Conservation (phyloP, 495 filamentous ascomycete genomes). For the Neurospora sp. region DNA sequence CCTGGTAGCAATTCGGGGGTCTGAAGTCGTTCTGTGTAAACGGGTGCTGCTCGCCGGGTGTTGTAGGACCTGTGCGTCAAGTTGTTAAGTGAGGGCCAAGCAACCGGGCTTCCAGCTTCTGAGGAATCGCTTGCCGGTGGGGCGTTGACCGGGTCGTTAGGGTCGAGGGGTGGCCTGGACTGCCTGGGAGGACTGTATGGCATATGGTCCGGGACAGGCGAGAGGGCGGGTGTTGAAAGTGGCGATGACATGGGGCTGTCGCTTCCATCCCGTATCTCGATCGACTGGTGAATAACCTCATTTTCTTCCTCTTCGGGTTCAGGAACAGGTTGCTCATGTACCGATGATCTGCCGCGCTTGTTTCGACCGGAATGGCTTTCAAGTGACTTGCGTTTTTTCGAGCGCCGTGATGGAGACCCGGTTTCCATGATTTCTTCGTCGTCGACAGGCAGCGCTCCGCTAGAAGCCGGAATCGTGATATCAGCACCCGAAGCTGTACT, state of each 20-base stretch:
- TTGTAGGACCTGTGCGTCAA: constrained; percentile 27
- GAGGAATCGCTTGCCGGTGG: constrained; percentile 35
- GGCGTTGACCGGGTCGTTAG: constrained; percentile 33
- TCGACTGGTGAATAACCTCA: constrained; percentile 17
- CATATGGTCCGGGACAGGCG: background rate
- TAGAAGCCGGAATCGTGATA: background rate
- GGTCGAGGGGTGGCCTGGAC: constrained; percentile 1
- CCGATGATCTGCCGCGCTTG: constrained; percentile 8
- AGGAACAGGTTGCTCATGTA: background rate
- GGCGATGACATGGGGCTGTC: constrained; percentile 5
- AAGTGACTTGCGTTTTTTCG: constrained; percentile 37
- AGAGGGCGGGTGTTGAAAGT: constrained; percentile 12
- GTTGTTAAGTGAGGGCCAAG: constrained; percentile 30
- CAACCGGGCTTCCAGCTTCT: constrained; percentile 20
- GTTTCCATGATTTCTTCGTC: constrained; percentile 5
- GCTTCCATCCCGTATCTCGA: constrained; percentile 16
- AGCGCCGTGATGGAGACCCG: constrained; percentile 15
- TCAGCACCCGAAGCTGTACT: background rate
- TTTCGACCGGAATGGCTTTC: constrained; percentile 22
- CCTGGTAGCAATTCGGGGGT: constrained; percentile 12
- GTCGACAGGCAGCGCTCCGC: background rate
- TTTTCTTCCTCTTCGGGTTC: constrained; percentile 3
- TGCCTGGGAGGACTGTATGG: constrained; percentile 13
- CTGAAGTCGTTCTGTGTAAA: constrained; percentile 13
- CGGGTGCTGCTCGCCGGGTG: constrained; percentile 6